Base-by-base conservation (phyloP, 78 protist genomes). In the Dictyostelium citrinum region DNA sequence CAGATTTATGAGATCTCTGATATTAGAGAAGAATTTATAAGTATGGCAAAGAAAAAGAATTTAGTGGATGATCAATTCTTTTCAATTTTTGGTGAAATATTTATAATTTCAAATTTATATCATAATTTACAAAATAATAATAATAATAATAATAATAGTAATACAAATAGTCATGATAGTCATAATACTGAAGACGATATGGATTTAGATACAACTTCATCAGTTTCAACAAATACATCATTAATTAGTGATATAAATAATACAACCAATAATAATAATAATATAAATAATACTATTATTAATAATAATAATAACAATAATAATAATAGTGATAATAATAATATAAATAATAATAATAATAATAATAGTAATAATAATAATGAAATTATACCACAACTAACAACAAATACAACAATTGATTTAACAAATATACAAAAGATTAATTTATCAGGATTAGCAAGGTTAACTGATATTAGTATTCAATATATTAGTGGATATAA, bases 51-150 rank as follows among this genome's bases (percentile, higher is more conserved):
- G 33, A 29, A 77, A 31, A 86, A 77, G 71, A 75, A 86, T 61
- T 14, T 86, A 29, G 92, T 86, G 5, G 92, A 86, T 31, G 92
- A 86, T 61, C 92, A 86, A 77, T 86, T 76, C 84, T 86, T 86
- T 64, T 60, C 74, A n/a, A 67, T 86, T 5, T 86, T 86, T 86
- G 84, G 92, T 41, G 92, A 86, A 35, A 45, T 86, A 10, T 86
- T 86, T 45, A 86, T 86, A 80, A 20, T 80, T 20, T 80, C 84
- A 55, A 77, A 77, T 77, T 22, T 29, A 24, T 45, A 27, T 27
- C 43, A 24, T 20, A 77, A 27, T 77, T 20, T 37, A 8, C 33
- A 45, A 27, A 55, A 80, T 35, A 55, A 24, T 22, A 46, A 45
- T 8, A 12, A 78, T 33, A 46, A 11, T 7, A 10, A 11, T 29